Conservation (phyloP, 129 eudicot genomes). For the Flaveria brownii region DNA sequence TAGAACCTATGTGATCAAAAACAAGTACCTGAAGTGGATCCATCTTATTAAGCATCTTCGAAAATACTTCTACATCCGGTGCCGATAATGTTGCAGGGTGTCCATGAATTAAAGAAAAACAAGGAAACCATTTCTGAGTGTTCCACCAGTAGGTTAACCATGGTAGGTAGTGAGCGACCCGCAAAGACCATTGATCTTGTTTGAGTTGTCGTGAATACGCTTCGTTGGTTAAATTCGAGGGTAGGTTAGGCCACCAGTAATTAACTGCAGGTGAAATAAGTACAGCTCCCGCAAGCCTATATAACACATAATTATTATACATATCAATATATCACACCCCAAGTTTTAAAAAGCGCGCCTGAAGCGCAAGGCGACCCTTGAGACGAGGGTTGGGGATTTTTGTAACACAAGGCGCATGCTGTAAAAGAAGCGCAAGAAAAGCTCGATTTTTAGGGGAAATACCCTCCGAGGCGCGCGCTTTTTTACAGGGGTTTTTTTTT, state of each 20-base stretch:
- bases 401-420: too few relatives aligned
- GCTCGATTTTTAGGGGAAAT: too few relatives aligned
- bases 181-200: slow-evolving; percentile 65
- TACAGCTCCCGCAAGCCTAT: slow-evolving; percentile 74
- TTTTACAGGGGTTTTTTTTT: too few relatives aligned
- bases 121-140: slow-evolving; percentile 51
- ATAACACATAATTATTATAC: not conserved
- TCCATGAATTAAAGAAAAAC: slow-evolving; percentile 24
- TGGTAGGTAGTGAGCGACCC: slow-evolving; percentile 67
- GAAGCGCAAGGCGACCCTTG: too few relatives aligned
- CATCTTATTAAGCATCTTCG: not conserved
- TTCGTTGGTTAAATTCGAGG: slow-evolving; percentile 52
- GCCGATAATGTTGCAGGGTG: slow-evolving; percentile 31
- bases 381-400: too few relatives aligned
- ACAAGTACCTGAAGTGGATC: not conserved
- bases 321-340: too few relatives aligned
- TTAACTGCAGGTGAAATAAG: slow-evolving; percentile 67
- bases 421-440: too few relatives aligned
- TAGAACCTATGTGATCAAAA: not conserved
- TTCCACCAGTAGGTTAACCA: slow-evolving; percentile 88
- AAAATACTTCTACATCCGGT: slow-evolving; percentile 34
- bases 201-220: slow-evolving; percentile 48
- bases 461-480: too few relatives aligned
- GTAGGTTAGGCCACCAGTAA: slow-evolving; percentile 75
- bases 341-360: too few relatives aligned